Evolutionary conservation across 768 basidiomycete species (phyloP).

Genomic region (Russula foetens): DNA sequence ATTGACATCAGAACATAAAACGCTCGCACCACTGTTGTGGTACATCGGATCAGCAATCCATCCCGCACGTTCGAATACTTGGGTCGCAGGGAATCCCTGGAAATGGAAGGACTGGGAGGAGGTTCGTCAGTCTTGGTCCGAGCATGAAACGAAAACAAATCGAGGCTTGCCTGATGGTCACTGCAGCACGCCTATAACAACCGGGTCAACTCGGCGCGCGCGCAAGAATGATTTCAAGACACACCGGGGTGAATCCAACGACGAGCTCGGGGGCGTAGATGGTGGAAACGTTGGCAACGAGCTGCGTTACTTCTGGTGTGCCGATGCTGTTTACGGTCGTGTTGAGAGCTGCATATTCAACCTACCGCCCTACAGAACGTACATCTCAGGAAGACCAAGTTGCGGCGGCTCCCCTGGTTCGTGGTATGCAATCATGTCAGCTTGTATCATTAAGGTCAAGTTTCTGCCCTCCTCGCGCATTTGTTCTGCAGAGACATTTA

Average conservation of each 20-base stretch:
- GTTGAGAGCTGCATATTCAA: background rate
- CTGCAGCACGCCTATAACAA: conserved; percentile 69
- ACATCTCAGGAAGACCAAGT: conserved; percentile 72
- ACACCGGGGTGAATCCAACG: conserved; percentile 56
- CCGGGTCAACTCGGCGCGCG: background rate
- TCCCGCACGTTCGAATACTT: conserved; percentile 83
- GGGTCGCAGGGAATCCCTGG: conserved; percentile 79
- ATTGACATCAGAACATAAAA: background rate
- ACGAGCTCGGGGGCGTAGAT: conserved; percentile 77
- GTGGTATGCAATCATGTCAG: conserved; percentile 89
- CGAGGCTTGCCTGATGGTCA: conserved; percentile 63
- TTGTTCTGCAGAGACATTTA: conserved; percentile 36
- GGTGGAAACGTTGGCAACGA: conserved; percentile 65
- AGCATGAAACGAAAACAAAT: background rate
- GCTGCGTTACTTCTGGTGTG: conserved; percentile 63
- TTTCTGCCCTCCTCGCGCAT: conserved; percentile 52
- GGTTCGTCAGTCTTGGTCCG: background rate
- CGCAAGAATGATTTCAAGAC: conserved; percentile 20
- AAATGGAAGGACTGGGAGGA: conserved; percentile 59
- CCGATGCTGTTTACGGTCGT: conserved; percentile 49
- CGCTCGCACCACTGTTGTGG: conserved; percentile 61
- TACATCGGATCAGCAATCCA: conserved; percentile 86
- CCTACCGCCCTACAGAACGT: conserved; percentile 21
- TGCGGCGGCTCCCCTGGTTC: conserved; percentile 72
- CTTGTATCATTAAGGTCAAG: conserved; percentile 79